A percentile compares a stretch with the other conserved stretches of the same genome.
Evolutionary conservation across 805 yeast genomes (phyloP).

Genomic region (Blastobotrys robertii): DNA sequence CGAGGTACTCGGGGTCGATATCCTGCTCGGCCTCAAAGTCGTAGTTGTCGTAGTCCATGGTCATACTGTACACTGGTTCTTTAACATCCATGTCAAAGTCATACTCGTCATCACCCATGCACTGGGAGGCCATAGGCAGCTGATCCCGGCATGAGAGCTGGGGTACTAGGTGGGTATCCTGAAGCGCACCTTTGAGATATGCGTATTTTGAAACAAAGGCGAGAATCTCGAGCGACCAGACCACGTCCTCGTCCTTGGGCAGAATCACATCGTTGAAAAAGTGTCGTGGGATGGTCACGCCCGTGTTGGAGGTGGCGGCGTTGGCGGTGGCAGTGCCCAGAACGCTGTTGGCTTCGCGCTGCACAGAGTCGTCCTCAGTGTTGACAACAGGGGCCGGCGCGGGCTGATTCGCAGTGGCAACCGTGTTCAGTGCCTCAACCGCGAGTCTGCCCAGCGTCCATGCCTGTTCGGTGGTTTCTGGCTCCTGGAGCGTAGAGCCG

Average conservation of each 20-base stretch:
- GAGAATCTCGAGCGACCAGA: slow-evolving; percentile 83
- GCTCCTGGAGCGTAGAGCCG: too few species aligned
- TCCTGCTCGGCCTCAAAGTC: slow-evolving; percentile 27
- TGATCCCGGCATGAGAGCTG: slow-evolving; percentile 42
- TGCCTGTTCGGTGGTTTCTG: too few species aligned
- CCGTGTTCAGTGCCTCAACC: too few species aligned
- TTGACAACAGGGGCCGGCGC: too few species aligned
- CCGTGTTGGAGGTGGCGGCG: too few species aligned
- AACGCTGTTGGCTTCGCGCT: too few species aligned
- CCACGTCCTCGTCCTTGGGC: slow-evolving; percentile 87
- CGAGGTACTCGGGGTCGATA: slow-evolving; percentile 37
- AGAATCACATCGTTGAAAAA: slow-evolving; percentile 64
- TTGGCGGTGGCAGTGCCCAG: too few species aligned
- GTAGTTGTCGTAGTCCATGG: slow-evolving; percentile 21
- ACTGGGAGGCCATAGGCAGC: not conserved
- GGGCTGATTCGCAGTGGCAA: too few species aligned
- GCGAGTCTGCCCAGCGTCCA: too few species aligned
- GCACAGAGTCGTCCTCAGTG: too few species aligned
- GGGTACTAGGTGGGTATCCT: slow-evolving; percentile 65
- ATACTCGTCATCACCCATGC: slow-evolving; percentile 11
- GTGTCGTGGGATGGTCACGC: slow-evolving; percentile 34
- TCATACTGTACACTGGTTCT: not conserved
- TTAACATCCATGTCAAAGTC: slow-evolving; percentile 9
- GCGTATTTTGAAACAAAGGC: slow-evolving; percentile 94
- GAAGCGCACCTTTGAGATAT: slow-evolving; percentile 60